Evolutionary conservation across 805 yeast genomes (phyloP), one percentile per base, ranked within the genome.

Genomic region (Hanseniaspora guilliermondii): DNA sequence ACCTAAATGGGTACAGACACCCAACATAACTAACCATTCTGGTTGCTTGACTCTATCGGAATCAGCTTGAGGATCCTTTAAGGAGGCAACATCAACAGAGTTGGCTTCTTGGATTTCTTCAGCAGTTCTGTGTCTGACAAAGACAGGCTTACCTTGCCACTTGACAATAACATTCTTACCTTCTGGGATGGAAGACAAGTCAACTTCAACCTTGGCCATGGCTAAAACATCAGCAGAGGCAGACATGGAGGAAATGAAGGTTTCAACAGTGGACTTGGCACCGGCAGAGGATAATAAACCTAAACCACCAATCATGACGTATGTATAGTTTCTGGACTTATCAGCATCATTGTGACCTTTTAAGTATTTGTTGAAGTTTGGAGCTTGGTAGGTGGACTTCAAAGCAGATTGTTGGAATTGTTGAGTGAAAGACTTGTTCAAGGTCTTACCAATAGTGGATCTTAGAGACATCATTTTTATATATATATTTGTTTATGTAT

Each of bases 91-190:
- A 64, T 91, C 91, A 60, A 88, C 86, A 17, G 70, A 65, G 73
- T 88, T 86, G 61, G 99, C 99, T 77, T 93, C 98, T 50, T 79
- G 87, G 63, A 93, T 89, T 77, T 93, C 99, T 58, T 76, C 80
- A 46, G 79, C 73, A 46, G 98, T 89, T 81, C 99, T 85, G 80
- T 93, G 99, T 80, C 99, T 91, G 72, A 93, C 88, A 76, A 93
- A 93, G 61, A 93, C 96, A 61, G 99, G 99, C 78, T 93, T 93
- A 75, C 99, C 99, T 75, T 94, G 96, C 99, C 99, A 93, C 76
- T 93, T 93, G 63, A 93, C 95, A 67, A 93, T 87, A 60, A 93
- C 94, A 73, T 93, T 93, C 78, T 91, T 91, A 73, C 97, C 97
- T 70, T 83, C 87, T 65, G 99, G 99, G 61, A 93, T 87, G 59